Conservation (phyloP, 495 filamentous ascomycete species). For the Astrothelium subdiscretum region DNA sequence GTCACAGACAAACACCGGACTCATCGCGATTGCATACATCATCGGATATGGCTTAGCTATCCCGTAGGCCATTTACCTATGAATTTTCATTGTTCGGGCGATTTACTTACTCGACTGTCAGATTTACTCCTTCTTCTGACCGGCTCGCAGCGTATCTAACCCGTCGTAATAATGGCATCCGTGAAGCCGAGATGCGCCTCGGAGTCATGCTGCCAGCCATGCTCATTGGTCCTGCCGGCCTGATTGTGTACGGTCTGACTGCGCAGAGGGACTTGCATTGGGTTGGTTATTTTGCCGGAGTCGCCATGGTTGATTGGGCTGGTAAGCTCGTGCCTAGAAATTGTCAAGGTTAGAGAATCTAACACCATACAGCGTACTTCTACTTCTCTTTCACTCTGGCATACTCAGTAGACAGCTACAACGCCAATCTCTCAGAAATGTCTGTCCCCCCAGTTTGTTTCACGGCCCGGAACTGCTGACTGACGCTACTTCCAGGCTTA, state of each 20-base stretch:
- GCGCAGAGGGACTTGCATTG: conserved; percentile 14
- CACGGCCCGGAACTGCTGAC: not conserved
- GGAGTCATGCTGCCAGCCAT: conserved; percentile 14
- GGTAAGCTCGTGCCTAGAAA: conserved; percentile 5
- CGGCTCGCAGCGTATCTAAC: conserved; percentile 16
- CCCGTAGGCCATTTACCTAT: not conserved
- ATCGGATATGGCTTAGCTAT: conserved; percentile 16
- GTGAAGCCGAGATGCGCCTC: conserved; percentile 19
- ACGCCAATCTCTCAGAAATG: conserved; percentile 41
- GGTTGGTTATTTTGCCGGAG: conserved; percentile 19
- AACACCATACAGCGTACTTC: not conserved
- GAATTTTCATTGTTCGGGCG: not conserved
- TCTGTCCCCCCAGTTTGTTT: not conserved
- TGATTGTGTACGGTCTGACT: conserved; percentile 16
- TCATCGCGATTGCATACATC: conserved; percentile 15
- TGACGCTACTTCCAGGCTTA: not conserved
- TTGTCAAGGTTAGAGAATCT: not conserved
- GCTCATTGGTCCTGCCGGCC: conserved; percentile 14
- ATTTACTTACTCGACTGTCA: not conserved
- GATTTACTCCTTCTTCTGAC: conserved; percentile 11
- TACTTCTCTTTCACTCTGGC: conserved; percentile 20
- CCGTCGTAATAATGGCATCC: conserved; percentile 9
- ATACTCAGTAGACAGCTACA: conserved; percentile 17
- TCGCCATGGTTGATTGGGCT: conserved; percentile 15
- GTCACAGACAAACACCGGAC: conserved; percentile 8